Conservation (phyloP, 2,329 filamentous ascomycete genomes). For the Delphinella strobiligena region DNA sequence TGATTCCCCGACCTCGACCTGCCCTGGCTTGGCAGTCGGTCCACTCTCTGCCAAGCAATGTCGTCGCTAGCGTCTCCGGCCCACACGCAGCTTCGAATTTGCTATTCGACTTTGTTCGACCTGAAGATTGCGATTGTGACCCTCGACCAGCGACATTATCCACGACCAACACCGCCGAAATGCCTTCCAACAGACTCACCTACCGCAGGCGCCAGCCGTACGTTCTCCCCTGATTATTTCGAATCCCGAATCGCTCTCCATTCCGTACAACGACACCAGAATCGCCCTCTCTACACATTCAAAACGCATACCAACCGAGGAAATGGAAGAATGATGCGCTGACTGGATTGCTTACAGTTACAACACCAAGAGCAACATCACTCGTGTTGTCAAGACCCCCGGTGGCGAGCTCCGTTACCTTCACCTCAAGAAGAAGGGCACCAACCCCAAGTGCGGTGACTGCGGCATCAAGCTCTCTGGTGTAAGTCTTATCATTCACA, state of each 20-base stretch:
- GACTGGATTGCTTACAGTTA: constrained; percentile 47
- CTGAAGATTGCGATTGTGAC: too few species aligned
- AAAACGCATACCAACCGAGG: too few species aligned
- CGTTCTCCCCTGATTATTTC: constrained; percentile 15
- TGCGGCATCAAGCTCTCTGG: constrained; percentile 95
- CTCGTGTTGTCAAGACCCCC: constrained; percentile 89
- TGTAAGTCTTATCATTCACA: constrained; percentile 65
- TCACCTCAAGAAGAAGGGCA: constrained; percentile 99
- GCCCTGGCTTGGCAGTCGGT: too few species aligned
- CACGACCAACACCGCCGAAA: constrained; percentile 30
- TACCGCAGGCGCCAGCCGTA: constrained; percentile 45
- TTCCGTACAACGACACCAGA: too few species aligned
- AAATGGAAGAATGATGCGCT: constrained; percentile 5
- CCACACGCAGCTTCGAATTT: too few species aligned
- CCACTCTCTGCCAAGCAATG: too few species aligned
- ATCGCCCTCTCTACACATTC: too few species aligned
- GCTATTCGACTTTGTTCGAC: too few species aligned
- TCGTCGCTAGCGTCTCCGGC: too few species aligned
- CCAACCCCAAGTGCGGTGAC: constrained; percentile 97
- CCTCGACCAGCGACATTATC: constrained; percentile 9
- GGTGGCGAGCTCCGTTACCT: constrained; percentile 91
- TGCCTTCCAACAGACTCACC: constrained; percentile 43
- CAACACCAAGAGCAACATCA: constrained; percentile 97
- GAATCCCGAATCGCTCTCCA: too few species aligned
- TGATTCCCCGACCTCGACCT: background rate